Evolutionary conservation across 78 protist genomes (phyloP).

Genomic region (Salpingoeca rosetta): DNA sequence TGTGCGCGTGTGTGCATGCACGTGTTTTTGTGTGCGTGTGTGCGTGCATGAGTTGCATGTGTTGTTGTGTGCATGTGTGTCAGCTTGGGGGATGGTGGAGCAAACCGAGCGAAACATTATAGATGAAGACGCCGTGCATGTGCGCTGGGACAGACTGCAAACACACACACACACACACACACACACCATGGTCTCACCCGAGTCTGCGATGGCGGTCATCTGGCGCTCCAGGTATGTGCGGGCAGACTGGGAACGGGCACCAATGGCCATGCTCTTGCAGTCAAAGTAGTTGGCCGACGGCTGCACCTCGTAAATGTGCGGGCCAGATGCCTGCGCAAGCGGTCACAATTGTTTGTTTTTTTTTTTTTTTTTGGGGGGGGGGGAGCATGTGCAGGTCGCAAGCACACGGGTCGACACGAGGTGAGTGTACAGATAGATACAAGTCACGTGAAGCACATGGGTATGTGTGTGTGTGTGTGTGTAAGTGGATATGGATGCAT

Average conservation of each 20-base stretch:
- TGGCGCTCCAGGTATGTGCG: conserved; percentile 89
- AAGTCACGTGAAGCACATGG: not conserved
- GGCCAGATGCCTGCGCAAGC: conserved; percentile 43
- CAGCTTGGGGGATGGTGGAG: not conserved
- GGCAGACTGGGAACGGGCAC: conserved; percentile 91
- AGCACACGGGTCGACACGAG: too few relatives aligned
- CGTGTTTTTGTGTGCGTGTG: too few relatives aligned
- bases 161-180: not conserved
- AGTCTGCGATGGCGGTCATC: conserved; percentile 51
- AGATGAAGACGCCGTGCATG: not conserved
- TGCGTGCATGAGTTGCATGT: too few relatives aligned
- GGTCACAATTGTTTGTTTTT: too few relatives aligned
- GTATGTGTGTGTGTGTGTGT: not conserved
- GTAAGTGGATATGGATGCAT: not conserved
- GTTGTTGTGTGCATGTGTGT: not conserved
- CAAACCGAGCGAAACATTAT: too few relatives aligned
- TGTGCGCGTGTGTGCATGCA: not conserved
- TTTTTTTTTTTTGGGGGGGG: too few relatives aligned
- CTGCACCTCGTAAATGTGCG: conserved; percentile 77
- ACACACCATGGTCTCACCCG: not conserved
- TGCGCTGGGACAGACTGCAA: not conserved
- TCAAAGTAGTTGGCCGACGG: conserved; percentile 90
- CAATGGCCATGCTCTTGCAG: conserved; percentile 86
- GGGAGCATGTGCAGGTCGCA: too few relatives aligned
- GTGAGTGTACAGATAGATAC: not conserved